phyloP scores from a whole-genome alignment of 2,329 filamentous ascomycete genomes.

The Chrysosporium queenslandicum region DNA sequence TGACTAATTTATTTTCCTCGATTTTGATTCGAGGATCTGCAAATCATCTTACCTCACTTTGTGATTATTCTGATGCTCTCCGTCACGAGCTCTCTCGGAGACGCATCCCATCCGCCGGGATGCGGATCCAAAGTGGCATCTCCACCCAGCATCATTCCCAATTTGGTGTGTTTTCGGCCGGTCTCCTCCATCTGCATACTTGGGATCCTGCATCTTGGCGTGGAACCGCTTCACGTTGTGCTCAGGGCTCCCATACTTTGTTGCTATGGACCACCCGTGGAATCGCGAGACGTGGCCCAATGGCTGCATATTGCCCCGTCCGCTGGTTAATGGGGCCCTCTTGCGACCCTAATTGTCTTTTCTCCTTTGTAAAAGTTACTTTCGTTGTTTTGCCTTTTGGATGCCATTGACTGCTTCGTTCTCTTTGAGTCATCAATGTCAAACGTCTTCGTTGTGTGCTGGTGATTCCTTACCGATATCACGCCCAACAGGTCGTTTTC shows the following conservation, averaged over 20 bases:
- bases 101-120: constrained; percentile 3
- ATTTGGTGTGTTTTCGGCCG: not conserved
- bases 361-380: not conserved
- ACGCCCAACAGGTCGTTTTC: constrained; percentile 9
- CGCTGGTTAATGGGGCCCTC: constrained; percentile 21
- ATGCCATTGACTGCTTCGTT: constrained; percentile 1
- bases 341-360: not conserved
- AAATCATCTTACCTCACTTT: constrained; percentile 1
- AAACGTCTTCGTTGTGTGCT: constrained; percentile 1
- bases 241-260: constrained; percentile 3
- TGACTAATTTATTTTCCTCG: not conserved
- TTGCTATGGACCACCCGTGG: constrained; percentile 23
- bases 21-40: not conserved
- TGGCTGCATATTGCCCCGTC: constrained; percentile 24
- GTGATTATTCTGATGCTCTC: not conserved
- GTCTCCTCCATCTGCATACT: not conserved
- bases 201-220: constrained; percentile 12
- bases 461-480: constrained; percentile 3
- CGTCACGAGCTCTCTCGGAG: not conserved
- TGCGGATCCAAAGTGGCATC: constrained; percentile 9
- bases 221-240: constrained; percentile 9
- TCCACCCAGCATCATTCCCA: constrained; percentile 8
- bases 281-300: constrained; percentile 36
- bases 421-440: constrained; percentile 3
- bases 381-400: not conserved